Percentiles rank a stretch among this genome's conserved stretches.
Conservation (phyloP, 371 early-diverging fungal species). For the Dipsacomyces acuminosporus region DNA sequence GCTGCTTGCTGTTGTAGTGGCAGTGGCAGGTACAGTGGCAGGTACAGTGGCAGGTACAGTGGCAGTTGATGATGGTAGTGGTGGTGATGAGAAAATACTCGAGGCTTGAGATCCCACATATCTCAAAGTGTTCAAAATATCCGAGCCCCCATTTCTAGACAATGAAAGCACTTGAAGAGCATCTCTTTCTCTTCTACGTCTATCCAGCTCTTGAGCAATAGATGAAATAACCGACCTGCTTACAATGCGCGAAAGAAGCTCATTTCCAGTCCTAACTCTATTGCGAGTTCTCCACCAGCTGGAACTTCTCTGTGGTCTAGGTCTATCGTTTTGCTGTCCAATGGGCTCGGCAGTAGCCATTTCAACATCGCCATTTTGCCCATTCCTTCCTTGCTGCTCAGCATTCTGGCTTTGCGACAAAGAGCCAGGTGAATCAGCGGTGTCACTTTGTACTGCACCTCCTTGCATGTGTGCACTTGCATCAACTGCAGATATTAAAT, state of each 20-base stretch:
- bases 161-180: background rate
- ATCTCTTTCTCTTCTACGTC: conserved; percentile 7
- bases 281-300: background rate
- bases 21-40: too few species aligned
- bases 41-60: too few species aligned
- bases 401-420: background rate
- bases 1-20: background rate
- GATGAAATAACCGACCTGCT: conserved; percentile 27
- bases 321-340: background rate
- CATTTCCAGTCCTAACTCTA: conserved; percentile 19
- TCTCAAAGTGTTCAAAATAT: background rate
- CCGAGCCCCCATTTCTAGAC: background rate
- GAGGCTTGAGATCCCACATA: too few species aligned
- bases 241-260: conserved; percentile 29
- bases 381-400: background rate
- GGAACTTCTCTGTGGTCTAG: background rate
- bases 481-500: too few species aligned
- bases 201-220: conserved; percentile 28
- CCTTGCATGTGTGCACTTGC: too few species aligned
- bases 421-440: background rate
- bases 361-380: background rate
- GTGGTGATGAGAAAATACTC: too few species aligned
- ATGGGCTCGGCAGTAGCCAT: background rate
- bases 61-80: too few species aligned
- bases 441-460: conserved; percentile 1